Evolutionary conservation across 495 filamentous ascomycete genomes (phyloP), one percentile per base, ranked within the genome.

Genomic region (Podospora pseudoanserina): DNA sequence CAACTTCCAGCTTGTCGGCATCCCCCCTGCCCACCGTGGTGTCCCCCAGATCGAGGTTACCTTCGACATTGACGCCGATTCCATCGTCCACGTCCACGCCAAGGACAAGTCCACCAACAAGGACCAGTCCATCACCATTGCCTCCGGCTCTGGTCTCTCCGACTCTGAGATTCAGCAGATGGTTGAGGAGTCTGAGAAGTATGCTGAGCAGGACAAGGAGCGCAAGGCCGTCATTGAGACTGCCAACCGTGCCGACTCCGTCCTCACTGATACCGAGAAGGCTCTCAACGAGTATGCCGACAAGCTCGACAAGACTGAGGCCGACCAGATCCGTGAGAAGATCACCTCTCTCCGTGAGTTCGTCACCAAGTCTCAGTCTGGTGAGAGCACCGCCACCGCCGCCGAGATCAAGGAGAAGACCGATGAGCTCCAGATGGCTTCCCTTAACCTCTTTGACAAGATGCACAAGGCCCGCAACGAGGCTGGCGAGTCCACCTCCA

Each of bases 41-140:
- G 93, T 98, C 63, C 95, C 95, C 69, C 95, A 99, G 81, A 86
- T 99, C 67, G 95, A 99, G 87, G 95, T 99, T 72, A 97, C 95
- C 74, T 99, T 99, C 84, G 95, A 99, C 84, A 99, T 99, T 77
- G 95, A 99, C 73, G 96, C 95, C 73, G 95, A 99, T 81, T 97
- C 94, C 54, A 98, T 99, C 71, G 94, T 99, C 72, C 96, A 98
- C 86, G 95, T 99, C 67, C 91, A 95, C 78, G 95, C 95, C 81
- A 97, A 96, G 86, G 95, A 99, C 86, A 98, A 99, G 88, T 92
- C 93, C 71, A 98, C 95, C 80, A 92, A 92, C 88, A 98, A 98
- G 89, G 95, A 99, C 77, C 95, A 99, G 87, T 97, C 94, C 66
- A 98, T 99, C 84, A 97, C 94, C 78, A 97, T 96, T 78, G 94